Evolutionary conservation across 2,329 filamentous ascomycete species (phyloP), one percentile per base, ranked within the genome.

Genomic region (Cadophora sp.): DNA sequence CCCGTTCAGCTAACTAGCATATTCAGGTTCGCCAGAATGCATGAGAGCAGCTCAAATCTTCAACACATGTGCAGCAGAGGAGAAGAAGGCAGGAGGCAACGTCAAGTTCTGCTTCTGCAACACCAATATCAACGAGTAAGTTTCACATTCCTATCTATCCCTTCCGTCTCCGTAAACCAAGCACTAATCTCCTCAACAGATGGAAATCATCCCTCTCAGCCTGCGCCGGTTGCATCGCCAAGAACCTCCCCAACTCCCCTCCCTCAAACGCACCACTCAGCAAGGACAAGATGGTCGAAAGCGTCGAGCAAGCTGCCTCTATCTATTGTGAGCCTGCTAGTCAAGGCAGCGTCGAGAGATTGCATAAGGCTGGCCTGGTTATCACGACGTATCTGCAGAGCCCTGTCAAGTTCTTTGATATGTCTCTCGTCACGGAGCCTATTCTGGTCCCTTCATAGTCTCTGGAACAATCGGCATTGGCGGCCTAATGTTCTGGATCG

Each of bases 71-170:
- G 37, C 53, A 2, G 27, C 27, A 4, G 53, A 58, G 31, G 53
- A 58, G 24, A n/a, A 27, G 16, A 56, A 37, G 14, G 9, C 1
- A 9, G 31, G n/a, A 4, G 37, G 34, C 19, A 55, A 64, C 31
- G 50, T 56, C n/a, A 59, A 58, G 53, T 22, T 26, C 34, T 66
- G 64, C 22, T 60, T 62, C 58, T 66, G 64, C 31, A 43, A 27
- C 27, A 53, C 22, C 43, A 66, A 53, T 16, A 19, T 62, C 19
- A 27, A 50, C 4, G 24, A 37, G 46, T 59, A 19, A 55, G 56
- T 53, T n/a, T 43, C 14, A n/a, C 16, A 19, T 11, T 1, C 58
- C 22, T 37, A 19, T 6, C 43, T 22, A 14, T 16, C 24, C 1
- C 60, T 16, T 7, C 3, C 60, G 9, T 34, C 9, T 31, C 29